Evolutionary conservation across 2,329 filamentous ascomycete species (phyloP).

Genomic region (Pseudocercospora ulei): DNA sequence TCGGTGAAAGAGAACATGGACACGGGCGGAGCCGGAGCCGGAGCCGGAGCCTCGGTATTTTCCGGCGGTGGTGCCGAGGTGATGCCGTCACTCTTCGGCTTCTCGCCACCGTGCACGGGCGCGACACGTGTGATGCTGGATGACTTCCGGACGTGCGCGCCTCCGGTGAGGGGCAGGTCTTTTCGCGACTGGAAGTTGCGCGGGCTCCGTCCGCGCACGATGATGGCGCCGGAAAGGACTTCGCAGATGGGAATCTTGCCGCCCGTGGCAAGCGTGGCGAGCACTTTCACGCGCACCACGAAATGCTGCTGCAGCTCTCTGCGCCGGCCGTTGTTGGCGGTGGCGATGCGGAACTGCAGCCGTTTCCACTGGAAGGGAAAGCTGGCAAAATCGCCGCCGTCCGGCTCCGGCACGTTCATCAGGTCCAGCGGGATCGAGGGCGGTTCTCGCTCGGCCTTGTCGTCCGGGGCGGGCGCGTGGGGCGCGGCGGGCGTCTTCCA

Average conservation of each 20-base stretch:
- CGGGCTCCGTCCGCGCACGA: slow-evolving; percentile 84
- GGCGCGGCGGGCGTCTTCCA: slow-evolving; percentile 85
- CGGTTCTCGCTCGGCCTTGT: slow-evolving; percentile 74
- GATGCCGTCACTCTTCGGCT: slow-evolving; percentile 25
- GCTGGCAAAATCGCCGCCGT: slow-evolving; percentile 72
- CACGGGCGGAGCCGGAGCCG: slow-evolving; percentile 35
- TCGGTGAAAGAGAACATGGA: slow-evolving; percentile 37
- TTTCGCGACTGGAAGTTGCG: slow-evolving; percentile 91
- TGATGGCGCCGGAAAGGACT: slow-evolving; percentile 78
- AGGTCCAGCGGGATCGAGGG: slow-evolving; percentile 65
- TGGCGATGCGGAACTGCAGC: slow-evolving; percentile 87
- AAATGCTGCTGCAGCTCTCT: slow-evolving; percentile 97
- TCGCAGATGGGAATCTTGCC: slow-evolving; percentile 72
- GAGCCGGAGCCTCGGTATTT: slow-evolving; percentile 32
- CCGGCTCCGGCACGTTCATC: slow-evolving; percentile 56
- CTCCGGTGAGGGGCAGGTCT: slow-evolving; percentile 76
- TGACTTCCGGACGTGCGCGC: slow-evolving; percentile 62
- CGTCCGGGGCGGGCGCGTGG: slow-evolving; percentile 52
- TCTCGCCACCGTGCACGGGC: slow-evolving; percentile 27
- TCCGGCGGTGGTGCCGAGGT: slow-evolving; percentile 26
- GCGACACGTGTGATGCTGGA: slow-evolving; percentile 25
- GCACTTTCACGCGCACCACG: slow-evolving; percentile 73
- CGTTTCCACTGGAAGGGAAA: slow-evolving; percentile 93
- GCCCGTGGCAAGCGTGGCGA: slow-evolving; percentile 75
- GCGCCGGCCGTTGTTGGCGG: slow-evolving; percentile 86